A percentile compares a stretch with the other conserved stretches of the same genome.
phyloP scores from a whole-genome alignment of 345 rosid genomes.

The Viola odorata region DNA sequence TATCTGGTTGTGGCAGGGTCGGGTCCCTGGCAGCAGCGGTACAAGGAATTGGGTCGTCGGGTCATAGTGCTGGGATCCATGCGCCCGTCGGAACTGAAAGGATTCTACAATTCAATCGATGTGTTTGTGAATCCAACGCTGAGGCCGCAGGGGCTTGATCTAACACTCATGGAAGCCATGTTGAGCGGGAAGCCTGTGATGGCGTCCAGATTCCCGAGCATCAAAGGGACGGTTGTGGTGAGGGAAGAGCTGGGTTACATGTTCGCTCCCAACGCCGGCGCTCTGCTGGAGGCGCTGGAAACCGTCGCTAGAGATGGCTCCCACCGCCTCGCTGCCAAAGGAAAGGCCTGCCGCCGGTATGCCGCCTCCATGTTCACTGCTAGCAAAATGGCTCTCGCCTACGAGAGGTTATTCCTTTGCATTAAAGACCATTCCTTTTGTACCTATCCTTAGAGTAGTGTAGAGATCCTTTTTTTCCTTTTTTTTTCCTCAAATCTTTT shows the following conservation, averaged over 20 bases:
- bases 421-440: conserved; percentile 69
- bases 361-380: conserved; percentile 83
- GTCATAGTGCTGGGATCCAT: conserved; percentile 68
- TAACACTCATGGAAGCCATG: conserved; percentile 93
- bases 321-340: conserved; percentile 59
- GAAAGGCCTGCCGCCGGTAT: conserved; percentile 55
- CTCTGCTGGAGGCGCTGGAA: conserved; percentile 52
- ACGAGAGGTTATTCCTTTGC: conserved; percentile 83
- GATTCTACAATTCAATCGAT: conserved; percentile 73
- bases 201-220: conserved; percentile 87
- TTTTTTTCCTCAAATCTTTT: neutral
- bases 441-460: conserved; percentile 31
- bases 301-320: conserved; percentile 57
- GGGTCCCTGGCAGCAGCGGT: conserved; percentile 85
- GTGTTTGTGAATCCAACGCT: conserved; percentile 81
- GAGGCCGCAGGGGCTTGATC: conserved; percentile 90
- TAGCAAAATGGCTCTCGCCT: conserved; percentile 82
- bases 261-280: conserved; percentile 86
- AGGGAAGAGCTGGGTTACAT: conserved; percentile 77
- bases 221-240: conserved; percentile 75
- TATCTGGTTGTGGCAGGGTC: conserved; percentile 72
- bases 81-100: conserved; percentile 48
- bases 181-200: conserved; percentile 82
- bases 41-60: conserved; percentile 53
- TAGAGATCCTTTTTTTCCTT: neutral